Conservation (phyloP, 805 yeast genomes). For the Vanderwaltozyma verrucispora region DNA sequence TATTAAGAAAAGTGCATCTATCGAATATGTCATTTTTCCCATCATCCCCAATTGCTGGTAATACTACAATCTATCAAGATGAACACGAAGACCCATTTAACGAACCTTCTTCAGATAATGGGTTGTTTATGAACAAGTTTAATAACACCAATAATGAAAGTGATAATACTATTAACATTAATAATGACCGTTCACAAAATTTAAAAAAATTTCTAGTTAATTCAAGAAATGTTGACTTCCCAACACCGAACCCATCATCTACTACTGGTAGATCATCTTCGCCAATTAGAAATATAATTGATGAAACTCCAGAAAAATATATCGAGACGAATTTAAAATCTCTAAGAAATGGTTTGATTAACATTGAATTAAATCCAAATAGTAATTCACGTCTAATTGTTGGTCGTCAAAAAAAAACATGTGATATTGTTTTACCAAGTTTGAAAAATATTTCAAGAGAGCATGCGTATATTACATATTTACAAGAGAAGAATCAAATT, state of each 20-base stretch:
- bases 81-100: background rate
- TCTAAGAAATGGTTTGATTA: background rate
- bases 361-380: background rate
- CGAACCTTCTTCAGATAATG: background rate
- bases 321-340: no score
- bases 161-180: background rate
- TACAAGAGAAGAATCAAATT: constrained; percentile 32
- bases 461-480: constrained; percentile 32
- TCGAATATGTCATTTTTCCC: constrained; percentile 29
- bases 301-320: background rate
- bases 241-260: constrained; percentile 68
- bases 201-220: constrained; percentile 8
- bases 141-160: no score
- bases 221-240: constrained; percentile 32
- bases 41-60: constrained; percentile 28
- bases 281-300: constrained; percentile 15
- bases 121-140: background rate
- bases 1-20: no score
- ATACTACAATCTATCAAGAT: background rate
- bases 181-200: background rate
- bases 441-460: constrained; percentile 26
- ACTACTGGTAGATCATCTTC: constrained; percentile 36
- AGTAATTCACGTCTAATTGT: constrained; percentile 16
- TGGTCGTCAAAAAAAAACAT: constrained; percentile 24
- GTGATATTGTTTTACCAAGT: constrained; percentile 26